Conservation (phyloP, 345 rosid species). For the Ailanthus altissimus region DNA sequence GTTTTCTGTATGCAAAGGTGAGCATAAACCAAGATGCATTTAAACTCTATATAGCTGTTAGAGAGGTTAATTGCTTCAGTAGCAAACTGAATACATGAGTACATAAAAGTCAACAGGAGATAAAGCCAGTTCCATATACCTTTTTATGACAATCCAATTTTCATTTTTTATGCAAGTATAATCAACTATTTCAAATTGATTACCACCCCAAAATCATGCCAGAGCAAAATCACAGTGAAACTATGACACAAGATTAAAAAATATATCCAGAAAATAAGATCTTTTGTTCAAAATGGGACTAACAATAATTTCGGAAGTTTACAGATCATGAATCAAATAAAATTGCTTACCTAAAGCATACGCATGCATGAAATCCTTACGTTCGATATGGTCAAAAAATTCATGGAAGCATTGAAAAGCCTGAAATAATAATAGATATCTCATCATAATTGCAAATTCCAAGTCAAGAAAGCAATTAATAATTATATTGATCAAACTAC, state of each 20-base stretch:
- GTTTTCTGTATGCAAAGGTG: background rate
- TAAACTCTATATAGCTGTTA: background rate
- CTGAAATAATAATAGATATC: slow-evolving; percentile 34
- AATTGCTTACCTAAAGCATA: slow-evolving; percentile 65
- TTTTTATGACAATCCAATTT: background rate
- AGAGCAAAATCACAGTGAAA: no score
- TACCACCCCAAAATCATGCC: background rate
- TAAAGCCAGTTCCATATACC: background rate
- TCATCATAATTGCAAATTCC: slow-evolving; percentile 18
- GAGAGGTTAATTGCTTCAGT: background rate
- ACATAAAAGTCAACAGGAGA: background rate
- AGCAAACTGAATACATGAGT: background rate
- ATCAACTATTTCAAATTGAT: background rate
- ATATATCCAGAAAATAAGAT: background rate
- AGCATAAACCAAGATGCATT: background rate
- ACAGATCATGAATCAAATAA: slow-evolving; percentile 13
- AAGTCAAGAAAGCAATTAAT: slow-evolving; percentile 3
- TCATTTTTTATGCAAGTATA: background rate
- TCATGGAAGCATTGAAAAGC: slow-evolving; percentile 41
- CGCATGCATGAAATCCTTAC: slow-evolving; percentile 69
- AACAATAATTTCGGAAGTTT: background rate
- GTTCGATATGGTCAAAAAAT: slow-evolving; percentile 34
- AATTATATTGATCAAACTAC: background rate
- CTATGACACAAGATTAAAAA: background rate
- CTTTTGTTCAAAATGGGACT: background rate